Conservation (phyloP, 2,329 filamentous ascomycete genomes). For the Beauveria bassiana region DNA sequence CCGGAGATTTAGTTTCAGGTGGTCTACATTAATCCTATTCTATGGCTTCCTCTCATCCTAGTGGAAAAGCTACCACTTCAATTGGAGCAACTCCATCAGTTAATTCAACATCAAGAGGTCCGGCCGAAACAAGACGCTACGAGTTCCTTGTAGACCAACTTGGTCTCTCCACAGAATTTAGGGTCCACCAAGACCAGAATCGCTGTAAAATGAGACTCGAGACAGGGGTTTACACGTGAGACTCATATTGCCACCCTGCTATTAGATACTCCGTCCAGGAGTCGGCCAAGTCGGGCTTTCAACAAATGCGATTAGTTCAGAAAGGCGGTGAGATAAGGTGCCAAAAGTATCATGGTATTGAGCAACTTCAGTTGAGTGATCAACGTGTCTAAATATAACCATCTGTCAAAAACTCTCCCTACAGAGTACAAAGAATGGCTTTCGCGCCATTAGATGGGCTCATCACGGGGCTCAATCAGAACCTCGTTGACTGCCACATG, state of each 20-base stretch:
- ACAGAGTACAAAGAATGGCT: neutral
- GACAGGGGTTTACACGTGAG: neutral
- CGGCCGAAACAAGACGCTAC: neutral
- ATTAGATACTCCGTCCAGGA: neutral
- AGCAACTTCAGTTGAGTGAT: neutral
- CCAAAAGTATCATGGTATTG: neutral
- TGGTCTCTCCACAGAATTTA: neutral
- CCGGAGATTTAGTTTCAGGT: neutral
- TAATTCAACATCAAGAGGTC: neutral
- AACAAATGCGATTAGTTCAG: neutral
- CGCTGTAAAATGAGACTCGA: conserved; percentile 1
- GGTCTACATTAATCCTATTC: too few species aligned
- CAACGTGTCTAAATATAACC: neutral
- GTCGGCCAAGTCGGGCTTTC: neutral
- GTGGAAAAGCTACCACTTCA: neutral
- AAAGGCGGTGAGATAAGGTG: neutral
- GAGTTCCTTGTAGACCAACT: neutral
- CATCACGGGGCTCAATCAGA: conserved; percentile 68
- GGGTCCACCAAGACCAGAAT: conserved; percentile 5
- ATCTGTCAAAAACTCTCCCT: neutral
- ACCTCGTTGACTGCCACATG: conserved; percentile 77
- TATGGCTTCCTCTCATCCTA: neutral
- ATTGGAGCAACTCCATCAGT: neutral
- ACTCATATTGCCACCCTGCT: neutral
- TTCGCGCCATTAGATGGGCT: conserved; percentile 50